Evolutionary conservation across 164 flowering plant species (phyloP).

Genomic region (Buxus sempervirens): DNA sequence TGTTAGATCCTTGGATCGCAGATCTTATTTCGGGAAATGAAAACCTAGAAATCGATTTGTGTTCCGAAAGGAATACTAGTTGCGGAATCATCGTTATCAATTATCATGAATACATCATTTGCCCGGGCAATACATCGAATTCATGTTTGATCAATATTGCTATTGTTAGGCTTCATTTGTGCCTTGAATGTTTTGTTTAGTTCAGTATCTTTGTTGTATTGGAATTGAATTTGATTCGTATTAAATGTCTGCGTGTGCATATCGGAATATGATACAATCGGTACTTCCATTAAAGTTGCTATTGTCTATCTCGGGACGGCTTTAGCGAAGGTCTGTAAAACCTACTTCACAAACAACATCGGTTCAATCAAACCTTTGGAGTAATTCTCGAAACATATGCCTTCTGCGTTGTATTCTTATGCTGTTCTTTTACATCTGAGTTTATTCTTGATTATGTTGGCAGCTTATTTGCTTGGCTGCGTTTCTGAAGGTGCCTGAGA

Average conservation of each 20-base stretch:
- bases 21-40: background rate
- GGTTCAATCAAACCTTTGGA: background rate
- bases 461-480: constrained; percentile 98
- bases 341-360: background rate
- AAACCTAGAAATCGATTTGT: constrained; percentile 5
- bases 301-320: constrained; percentile 88
- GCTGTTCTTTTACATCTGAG: background rate
- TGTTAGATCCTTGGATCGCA: background rate
- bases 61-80: too few species aligned
- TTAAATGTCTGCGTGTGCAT: constrained; percentile 34
- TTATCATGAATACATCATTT: too few species aligned
- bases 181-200: background rate
- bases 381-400: too few species aligned
- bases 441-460: constrained; percentile 8
- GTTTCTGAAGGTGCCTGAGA: constrained; percentile 89
- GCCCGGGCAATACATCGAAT: too few species aligned
- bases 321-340: constrained; percentile 64
- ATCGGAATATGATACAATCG: constrained; percentile 94
- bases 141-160: too few species aligned
- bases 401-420: too few species aligned
- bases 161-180: too few species aligned
- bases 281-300: constrained; percentile 85
- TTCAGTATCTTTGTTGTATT: background rate
- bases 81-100: too few species aligned
- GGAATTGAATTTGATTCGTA: too few species aligned